Evolutionary conservation across 2,329 filamentous ascomycete genomes (phyloP).

Genomic region (Scleromitrula shiraiana): DNA sequence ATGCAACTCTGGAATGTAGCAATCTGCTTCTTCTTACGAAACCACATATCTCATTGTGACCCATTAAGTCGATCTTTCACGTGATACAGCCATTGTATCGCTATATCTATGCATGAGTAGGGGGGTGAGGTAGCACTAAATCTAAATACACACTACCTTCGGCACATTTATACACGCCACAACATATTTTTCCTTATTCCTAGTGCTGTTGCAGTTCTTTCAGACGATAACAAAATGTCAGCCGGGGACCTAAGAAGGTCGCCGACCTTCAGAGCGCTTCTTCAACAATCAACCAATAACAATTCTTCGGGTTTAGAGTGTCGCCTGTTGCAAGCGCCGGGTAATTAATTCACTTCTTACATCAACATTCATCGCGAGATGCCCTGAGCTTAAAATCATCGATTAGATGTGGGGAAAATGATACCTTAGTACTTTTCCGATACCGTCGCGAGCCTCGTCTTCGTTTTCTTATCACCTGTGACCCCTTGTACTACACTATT

Average conservation of each 20-base stretch:
- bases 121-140: conserved; percentile 3
- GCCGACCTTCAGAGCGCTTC: conserved; percentile 8
- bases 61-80: not conserved
- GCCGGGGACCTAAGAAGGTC: conserved; percentile 8
- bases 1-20: too few species aligned
- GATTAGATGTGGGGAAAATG: not conserved
- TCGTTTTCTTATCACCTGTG: not conserved
- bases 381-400: not conserved
- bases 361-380: not conserved
- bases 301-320: not conserved
- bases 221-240: conserved; percentile 3
- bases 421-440: not conserved
- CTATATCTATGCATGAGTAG: not conserved
- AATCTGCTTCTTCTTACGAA: not conserved
- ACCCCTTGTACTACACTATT: conserved; percentile 5
- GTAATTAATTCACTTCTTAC: not conserved
- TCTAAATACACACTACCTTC: not conserved
- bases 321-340: conserved; percentile 5
- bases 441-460: not conserved
- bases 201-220: not conserved
- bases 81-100: not conserved
- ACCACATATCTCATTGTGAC: not conserved
- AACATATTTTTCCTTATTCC: conserved; percentile 1
- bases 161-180: not conserved
- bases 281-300: conserved; percentile 9